These are phyloP conservation scores for Hypoxylon sp. DNA, from an alignment of 2,329 filamentous ascomycete genomes.

Conservation along the genomic window DNA sequence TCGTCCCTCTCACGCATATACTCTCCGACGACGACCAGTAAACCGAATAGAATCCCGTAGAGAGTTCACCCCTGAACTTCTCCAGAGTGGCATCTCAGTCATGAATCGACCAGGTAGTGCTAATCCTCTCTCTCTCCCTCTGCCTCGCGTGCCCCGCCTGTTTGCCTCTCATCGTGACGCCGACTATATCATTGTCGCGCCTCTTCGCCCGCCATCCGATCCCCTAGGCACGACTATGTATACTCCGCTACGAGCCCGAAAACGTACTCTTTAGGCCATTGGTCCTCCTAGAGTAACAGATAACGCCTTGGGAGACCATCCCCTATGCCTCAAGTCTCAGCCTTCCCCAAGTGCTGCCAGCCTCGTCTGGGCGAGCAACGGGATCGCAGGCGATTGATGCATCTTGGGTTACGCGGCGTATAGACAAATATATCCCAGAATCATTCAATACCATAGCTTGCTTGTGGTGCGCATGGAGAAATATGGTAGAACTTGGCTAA, in stretches of 20 bases:
- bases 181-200: slow-evolving; percentile 47
- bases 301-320: slow-evolving; percentile 7
- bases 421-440: slow-evolving; percentile 20
- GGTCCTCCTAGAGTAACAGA: slow-evolving; percentile 16
- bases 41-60: slow-evolving; percentile 11
- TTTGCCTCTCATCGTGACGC: slow-evolving; percentile 49
- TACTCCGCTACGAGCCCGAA: slow-evolving; percentile 33
- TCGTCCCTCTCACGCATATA: slow-evolving; percentile 5
- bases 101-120: slow-evolving; percentile 74
- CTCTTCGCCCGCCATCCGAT: slow-evolving; percentile 34
- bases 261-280: slow-evolving; percentile 27
- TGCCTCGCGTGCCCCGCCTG: slow-evolving; percentile 51
- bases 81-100: slow-evolving; percentile 52
- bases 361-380: slow-evolving; percentile 30
- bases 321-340: slow-evolving; percentile 30
- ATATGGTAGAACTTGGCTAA: slow-evolving; percentile 54
- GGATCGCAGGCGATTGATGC: slow-evolving; percentile 23
- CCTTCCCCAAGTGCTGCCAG: slow-evolving; percentile 33
- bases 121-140: slow-evolving; percentile 47
- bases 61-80: slow-evolving; percentile 23
- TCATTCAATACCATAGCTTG: slow-evolving; percentile 12
- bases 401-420: slow-evolving; percentile 12
- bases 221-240: slow-evolving; percentile 30
- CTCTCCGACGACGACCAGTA: slow-evolving; percentile 30
- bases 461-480: slow-evolving; percentile 30